A percentile compares a stretch with the other conserved stretches of the same genome.
Conservation (phyloP, 2,329 filamentous ascomycete genomes). For the Trichoderma breve region DNA sequence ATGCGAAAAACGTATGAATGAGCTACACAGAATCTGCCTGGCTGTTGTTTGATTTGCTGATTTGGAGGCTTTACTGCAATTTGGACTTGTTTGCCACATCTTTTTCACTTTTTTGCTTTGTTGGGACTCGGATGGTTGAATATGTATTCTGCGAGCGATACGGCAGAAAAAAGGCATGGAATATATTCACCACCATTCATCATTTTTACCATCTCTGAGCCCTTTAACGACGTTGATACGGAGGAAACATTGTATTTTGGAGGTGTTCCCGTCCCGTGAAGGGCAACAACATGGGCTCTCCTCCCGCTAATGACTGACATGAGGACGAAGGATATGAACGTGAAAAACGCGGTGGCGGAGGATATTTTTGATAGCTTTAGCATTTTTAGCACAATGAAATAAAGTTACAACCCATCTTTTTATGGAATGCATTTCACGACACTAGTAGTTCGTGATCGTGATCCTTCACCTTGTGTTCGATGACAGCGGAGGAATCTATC, state of each 20-base stretch:
- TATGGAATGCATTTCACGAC: background rate
- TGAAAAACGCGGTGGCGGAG: background rate
- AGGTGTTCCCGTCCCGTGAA: background rate
- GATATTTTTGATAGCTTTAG: background rate
- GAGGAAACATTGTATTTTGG: background rate
- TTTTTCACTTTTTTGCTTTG: background rate
- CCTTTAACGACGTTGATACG: background rate
- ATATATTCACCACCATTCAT: background rate
- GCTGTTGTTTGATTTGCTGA: background rate
- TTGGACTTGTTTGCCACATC: background rate
- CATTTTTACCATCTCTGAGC: background rate
- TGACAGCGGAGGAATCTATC: background rate
- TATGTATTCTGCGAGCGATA: background rate
- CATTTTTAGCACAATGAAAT: conserved; percentile 14
- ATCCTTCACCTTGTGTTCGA: background rate
- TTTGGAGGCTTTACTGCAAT: background rate
- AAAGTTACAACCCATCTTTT: background rate
- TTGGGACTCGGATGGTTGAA: background rate
- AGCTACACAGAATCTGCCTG: conserved; percentile 15
- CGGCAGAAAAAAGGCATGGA: background rate
- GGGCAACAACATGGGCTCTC: background rate
- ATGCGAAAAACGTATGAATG: conserved; percentile 6
- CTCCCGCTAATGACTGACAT: background rate
- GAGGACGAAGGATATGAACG: background rate
- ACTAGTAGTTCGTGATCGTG: background rate